Evolutionary conservation across 108 stramenopile species (phyloP).

Genomic region (Cylindrotheca closterium): DNA sequence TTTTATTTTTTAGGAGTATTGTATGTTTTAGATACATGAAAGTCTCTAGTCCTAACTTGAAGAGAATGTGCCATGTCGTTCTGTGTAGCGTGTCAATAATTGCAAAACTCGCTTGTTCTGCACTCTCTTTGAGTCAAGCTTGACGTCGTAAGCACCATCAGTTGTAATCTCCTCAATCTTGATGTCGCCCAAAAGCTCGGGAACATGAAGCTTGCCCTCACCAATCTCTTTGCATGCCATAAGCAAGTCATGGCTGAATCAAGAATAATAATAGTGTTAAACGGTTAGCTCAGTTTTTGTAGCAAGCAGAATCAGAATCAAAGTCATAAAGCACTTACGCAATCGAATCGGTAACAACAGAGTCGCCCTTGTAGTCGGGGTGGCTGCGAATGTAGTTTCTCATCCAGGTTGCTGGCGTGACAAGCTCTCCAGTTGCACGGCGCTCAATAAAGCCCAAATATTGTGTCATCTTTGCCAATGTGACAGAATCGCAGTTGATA

Average conservation of each 20-base stretch:
- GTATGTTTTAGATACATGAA: neutral
- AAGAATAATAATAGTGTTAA: neutral
- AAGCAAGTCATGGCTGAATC: constrained; percentile 72
- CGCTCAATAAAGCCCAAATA: constrained; percentile 89
- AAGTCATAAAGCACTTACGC: constrained; percentile 51
- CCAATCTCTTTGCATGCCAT: constrained; percentile 87
- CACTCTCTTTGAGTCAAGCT: constrained; percentile 66
- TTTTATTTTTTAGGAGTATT: neutral
- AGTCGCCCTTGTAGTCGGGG: constrained; percentile 93
- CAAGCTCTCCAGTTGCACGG: constrained; percentile 88
- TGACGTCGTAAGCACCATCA: constrained; percentile 80
- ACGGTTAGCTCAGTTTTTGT: neutral
- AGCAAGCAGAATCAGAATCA: neutral
- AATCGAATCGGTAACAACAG: constrained; percentile 87
- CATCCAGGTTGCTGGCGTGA: constrained; percentile 96
- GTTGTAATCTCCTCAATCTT: constrained; percentile 69
- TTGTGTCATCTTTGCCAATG: constrained; percentile 61
- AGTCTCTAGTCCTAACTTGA: neutral
- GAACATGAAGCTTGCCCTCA: constrained; percentile 72
- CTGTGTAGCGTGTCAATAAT: constrained; percentile 60
- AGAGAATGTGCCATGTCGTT: constrained; percentile 31
- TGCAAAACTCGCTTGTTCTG: constrained; percentile 67
- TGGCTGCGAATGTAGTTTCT: constrained; percentile 90
- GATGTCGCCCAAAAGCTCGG: constrained; percentile 75
- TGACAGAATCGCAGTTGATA: constrained; percentile 86